phyloP scores from a whole-genome alignment of 148 eudicot genomes.

The Rhododendron mucronatum region DNA sequence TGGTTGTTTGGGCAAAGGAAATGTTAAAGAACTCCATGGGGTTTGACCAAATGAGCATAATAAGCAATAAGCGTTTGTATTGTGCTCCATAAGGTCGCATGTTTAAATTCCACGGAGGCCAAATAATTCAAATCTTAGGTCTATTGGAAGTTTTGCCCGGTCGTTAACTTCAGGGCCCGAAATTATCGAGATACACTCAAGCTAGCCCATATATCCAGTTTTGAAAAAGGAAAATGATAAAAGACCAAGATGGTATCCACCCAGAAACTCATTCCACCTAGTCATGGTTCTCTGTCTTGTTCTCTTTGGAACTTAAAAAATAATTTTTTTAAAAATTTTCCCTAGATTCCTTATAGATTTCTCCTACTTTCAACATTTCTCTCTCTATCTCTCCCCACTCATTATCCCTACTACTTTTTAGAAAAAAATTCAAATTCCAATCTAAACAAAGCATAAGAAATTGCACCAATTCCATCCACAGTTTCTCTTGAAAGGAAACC shows the following conservation, averaged over 20 bases:
- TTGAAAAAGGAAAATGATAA: not conserved
- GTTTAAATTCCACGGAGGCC: too few species aligned
- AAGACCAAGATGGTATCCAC: not conserved
- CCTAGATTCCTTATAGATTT: too few species aligned
- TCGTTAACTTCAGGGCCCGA: too few species aligned
- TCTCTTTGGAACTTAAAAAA: too few species aligned
- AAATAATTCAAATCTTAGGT: too few species aligned
- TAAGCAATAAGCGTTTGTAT: not conserved
- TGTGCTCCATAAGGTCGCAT: not conserved
- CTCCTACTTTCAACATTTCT: too few species aligned
- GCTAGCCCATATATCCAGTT: not conserved
- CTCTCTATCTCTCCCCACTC: too few species aligned
- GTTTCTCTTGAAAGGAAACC: not conserved
- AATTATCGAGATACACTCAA: not conserved
- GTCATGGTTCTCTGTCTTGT: not conserved
- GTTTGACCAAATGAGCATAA: not conserved
- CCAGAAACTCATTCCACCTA: not conserved
- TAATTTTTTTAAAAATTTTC: too few species aligned
- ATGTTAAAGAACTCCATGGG: not conserved
- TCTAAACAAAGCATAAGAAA: too few species aligned
- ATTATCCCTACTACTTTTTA: too few species aligned
- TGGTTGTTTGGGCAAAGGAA: not conserved
- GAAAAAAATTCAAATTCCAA: too few species aligned
- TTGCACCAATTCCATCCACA: not conserved
- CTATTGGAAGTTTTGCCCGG: not conserved